phyloP scores from a whole-genome alignment of 306 rosid genomes.

The Quercus mongolica region DNA sequence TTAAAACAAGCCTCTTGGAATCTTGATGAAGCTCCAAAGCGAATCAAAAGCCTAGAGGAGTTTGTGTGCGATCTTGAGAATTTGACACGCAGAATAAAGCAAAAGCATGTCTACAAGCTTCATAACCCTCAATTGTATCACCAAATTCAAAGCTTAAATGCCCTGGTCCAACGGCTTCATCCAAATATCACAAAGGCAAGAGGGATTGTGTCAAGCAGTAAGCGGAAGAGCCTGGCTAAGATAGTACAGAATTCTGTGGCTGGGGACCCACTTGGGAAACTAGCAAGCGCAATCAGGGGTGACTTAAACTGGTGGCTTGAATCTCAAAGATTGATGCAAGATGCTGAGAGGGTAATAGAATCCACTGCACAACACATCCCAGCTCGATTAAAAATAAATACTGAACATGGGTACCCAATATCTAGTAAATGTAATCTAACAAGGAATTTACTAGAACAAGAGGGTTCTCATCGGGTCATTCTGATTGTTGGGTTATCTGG shows the following conservation, averaged over 20 bases:
- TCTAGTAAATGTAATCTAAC: constrained; percentile 18
- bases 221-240: constrained; percentile 19
- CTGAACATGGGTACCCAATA: constrained; percentile 28
- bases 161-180: constrained; percentile 20
- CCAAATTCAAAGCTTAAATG: constrained; percentile 27
- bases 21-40: constrained; percentile 32
- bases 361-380: constrained; percentile 13
- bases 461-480: constrained; percentile 7
- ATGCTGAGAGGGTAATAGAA: constrained; percentile 25
- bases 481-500: constrained; percentile 29
- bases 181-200: constrained; percentile 26
- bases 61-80: constrained; percentile 25
- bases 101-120: constrained; percentile 24
- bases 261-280: constrained; percentile 29
- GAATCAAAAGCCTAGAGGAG: constrained; percentile 29
- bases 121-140: constrained; percentile 12
- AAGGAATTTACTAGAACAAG: constrained; percentile 24
- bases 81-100: constrained; percentile 21
- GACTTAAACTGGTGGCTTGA: constrained; percentile 36
- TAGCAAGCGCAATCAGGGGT: constrained; percentile 14
- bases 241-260: constrained; percentile 24
- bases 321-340: constrained; percentile 11
- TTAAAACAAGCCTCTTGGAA: constrained; percentile 27
- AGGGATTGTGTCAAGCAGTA: constrained; percentile 14
- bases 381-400: constrained; percentile 18